Percentiles rank a stretch among this genome's conserved stretches.
Evolutionary conservation across 805 yeast genomes (phyloP).

Genomic region (Kazachstania taianensis): DNA sequence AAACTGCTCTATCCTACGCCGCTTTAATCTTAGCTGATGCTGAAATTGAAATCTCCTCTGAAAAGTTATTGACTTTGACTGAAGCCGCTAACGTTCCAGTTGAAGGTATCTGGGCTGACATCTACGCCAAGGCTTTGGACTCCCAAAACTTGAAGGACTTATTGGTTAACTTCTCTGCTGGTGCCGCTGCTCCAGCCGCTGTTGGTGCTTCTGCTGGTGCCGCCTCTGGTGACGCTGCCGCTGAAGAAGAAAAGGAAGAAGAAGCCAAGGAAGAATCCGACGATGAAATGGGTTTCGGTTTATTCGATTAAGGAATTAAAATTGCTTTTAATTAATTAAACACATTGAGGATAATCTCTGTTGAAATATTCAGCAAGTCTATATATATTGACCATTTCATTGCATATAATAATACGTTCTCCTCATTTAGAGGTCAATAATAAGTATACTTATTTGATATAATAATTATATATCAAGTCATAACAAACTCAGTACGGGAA

Average conservation of each 20-base stretch:
- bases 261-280: constrained; percentile 59
- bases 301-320: constrained; percentile 60
- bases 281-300: constrained; percentile 86
- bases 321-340: too few relatives aligned
- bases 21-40: constrained; percentile 97
- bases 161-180: constrained; percentile 35
- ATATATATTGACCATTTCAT: not conserved
- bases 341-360: too few relatives aligned
- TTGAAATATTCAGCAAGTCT: not conserved
- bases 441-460: not conserved
- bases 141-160: constrained; percentile 61
- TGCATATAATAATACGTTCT: not conserved
- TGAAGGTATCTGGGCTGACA: constrained; percentile 73
- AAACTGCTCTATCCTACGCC: constrained; percentile 93
- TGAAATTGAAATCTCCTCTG: constrained; percentile 83
- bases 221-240: constrained; percentile 41
- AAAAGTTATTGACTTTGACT: constrained; percentile 63
- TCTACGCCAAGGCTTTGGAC: constrained; percentile 73
- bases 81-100: constrained; percentile 56
- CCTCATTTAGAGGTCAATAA: not conserved
- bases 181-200: constrained; percentile 32
- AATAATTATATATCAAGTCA: too few relatives aligned
- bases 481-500: too few relatives aligned
- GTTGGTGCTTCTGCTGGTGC: constrained; percentile 33
- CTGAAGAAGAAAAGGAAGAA: constrained; percentile 49